Base-by-base conservation (phyloP, 495 filamentous ascomycete species). In the Talaromyces wortmannii region DNA sequence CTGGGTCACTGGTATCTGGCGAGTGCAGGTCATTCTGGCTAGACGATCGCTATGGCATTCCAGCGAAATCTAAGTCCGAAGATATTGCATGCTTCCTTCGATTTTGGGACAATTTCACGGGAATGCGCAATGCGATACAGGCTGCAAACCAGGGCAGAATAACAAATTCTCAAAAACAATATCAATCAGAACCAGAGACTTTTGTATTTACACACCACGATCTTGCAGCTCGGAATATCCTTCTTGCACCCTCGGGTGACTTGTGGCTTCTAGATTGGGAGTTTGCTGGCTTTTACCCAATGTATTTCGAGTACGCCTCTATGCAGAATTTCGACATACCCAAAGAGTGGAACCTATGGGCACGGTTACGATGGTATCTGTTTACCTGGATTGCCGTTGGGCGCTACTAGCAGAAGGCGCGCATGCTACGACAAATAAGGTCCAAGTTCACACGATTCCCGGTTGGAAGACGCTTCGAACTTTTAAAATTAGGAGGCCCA, bases 261-360 rank as follows among this genome's bases (percentile, higher is more conserved):
- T 40, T 63, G 10, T 66, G 66, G 61, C 44, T 64, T 45, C 46
- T 68, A 33, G 66, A 68, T 55, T 66, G 60, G 66, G 63, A 57
- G 36, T 18, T 59, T 63, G 55, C 66, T 32, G 57, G 63, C 55
- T 52, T 61, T 51, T 68, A 68, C 60, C 57, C 66, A 45, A 59
- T 57, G 48, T 60, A 48, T 12, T 66, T 68, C 52, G 59, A 68
- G 52, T 57, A 48, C 16, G 55, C 60, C 7, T 60, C 63, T 17
- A 52, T 68, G 44, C 50, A 61, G 31, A 59, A 61, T 53, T 61
- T 61, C 42, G 0, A 53, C 8, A 44, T 61, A 2, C 56, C 56
- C 7, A 18, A 49, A 50, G 48, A 54, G n/a, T 59, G 59, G 56
- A 48, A 45, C 2, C 23, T 29, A 7, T 48, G 51, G 48, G 56